phyloP scores from a whole-genome alignment of 495 filamentous ascomycete genomes.

The Staphylotrichum longicolle region DNA sequence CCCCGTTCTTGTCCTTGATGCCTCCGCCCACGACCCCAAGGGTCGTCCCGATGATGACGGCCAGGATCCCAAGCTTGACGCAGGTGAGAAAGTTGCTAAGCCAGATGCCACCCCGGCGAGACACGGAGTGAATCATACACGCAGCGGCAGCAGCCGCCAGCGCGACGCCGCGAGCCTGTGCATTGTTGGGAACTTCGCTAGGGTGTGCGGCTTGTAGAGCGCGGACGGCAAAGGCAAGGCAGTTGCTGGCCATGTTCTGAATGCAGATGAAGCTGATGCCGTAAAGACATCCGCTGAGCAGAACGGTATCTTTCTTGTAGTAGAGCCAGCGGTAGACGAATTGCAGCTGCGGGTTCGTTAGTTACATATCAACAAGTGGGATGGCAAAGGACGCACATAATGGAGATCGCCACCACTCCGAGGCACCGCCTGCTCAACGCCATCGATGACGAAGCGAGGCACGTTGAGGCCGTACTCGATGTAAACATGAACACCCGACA shows the following conservation, averaged over 20 bases:
- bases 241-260: neutral
- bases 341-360: neutral
- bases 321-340: neutral
- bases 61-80: neutral
- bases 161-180: no score
- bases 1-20: neutral
- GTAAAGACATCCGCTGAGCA: neutral
- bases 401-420: neutral
- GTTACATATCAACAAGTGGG: no score
- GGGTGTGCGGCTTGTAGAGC: neutral
- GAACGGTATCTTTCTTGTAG: neutral
- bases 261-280: slow-evolving; percentile 1
- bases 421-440: neutral
- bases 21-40: neutral
- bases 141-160: neutral
- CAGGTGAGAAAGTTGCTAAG: neutral
- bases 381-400: neutral
- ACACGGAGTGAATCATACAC: neutral
- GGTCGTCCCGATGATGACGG: neutral
- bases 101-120: neutral
- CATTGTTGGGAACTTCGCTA: neutral
- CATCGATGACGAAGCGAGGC: neutral
- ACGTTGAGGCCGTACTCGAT: neutral
- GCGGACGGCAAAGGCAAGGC: neutral
- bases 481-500: neutral